Evolutionary conservation across 805 yeast species (phyloP), one percentile per base, ranked within the genome.

Genomic region (Spathaspora passalidarum): DNA sequence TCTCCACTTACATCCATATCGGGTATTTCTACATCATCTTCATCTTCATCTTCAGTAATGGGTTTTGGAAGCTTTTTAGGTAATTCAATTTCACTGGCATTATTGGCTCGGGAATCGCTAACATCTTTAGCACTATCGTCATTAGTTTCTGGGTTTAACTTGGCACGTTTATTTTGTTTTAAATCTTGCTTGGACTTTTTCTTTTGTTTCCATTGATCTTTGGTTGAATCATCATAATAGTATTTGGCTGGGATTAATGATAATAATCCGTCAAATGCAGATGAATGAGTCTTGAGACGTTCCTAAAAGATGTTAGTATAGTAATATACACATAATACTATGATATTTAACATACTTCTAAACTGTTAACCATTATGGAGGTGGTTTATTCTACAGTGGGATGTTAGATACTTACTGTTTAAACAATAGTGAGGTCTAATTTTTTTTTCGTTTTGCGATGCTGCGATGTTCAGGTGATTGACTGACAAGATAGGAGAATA

Each of bases 211-310:
- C 97, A 91, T 66, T 92, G 97, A 43, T 84, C 84, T 56, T 85
- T 82, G 2, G 92, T 84, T 48, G 88, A 92, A 34, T 87, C 96
- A 63, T 91, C 97, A 62, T 88, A 90, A 63, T 92, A 92, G 60
- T 86, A 90, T 60, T 90, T 89, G 2, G 97, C 96, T 2, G 98
- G 97, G 48, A 92, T 91, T 63, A 92, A 72, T 17, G 97, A 88
- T 48, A 92, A 72, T 43, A 92, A 72, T 19, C 97, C 96, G 61
- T 88, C 88, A 63, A 92, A 92, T 3, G 97, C 89, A 43, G 81
- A 72, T 11, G 94, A 82, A 60, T 86, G 90, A 25, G 81, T 80
- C 65, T 86, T 82, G 55, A 87, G 76, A 53, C 96, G 81, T 60
- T 87, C 94, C 83, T 83, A 86, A 52, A 83, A 68, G 38, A 5